Percentiles rank a stretch among this genome's conserved stretches.
Evolutionary conservation across 1,284 basidiomycete species (phyloP).

Genomic region (Paramarasmius palmivorus): DNA sequence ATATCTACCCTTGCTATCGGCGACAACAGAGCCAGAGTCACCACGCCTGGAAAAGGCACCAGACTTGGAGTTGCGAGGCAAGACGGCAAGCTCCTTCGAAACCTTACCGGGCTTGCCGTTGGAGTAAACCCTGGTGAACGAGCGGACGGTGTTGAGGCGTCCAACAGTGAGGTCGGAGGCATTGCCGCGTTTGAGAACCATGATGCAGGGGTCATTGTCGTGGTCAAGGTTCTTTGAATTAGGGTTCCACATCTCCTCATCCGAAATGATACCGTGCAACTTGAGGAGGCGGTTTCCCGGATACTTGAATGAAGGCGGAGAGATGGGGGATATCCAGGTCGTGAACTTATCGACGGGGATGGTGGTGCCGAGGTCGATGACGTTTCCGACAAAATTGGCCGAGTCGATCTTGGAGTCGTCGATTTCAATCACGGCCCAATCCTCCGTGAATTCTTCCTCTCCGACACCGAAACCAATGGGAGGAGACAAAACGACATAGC

Average conservation of each 20-base stretch:
- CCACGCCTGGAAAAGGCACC: constrained; percentile 14
- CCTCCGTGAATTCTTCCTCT: constrained; percentile 24
- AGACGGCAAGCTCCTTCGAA: constrained; percentile 12
- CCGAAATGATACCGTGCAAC: constrained; percentile 18
- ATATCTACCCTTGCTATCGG: constrained; percentile 11
- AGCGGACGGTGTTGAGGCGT: constrained; percentile 21
- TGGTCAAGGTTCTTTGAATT: constrained; percentile 20
- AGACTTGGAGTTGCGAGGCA: constrained; percentile 4
- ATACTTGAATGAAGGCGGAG: constrained; percentile 16
- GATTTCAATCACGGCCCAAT: constrained; percentile 32
- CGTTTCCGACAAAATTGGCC: constrained; percentile 18
- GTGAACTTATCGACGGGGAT: constrained; percentile 8
- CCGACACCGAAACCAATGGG: constrained; percentile 21
- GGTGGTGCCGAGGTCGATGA: constrained; percentile 23
- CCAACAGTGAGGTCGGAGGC: constrained; percentile 30
- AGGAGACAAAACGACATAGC: constrained; percentile 27
- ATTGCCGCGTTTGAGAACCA: constrained; percentile 28
- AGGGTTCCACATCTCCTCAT: constrained; percentile 26
- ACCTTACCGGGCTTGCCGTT: background rate
- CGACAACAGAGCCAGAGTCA: constrained; percentile 16
- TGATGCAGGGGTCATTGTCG: constrained; percentile 17
- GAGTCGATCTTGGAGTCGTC: constrained; percentile 24
- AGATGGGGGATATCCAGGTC: too few species aligned
- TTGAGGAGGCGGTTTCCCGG: constrained; percentile 21
- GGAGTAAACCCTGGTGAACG: constrained; percentile 24